Percentiles rank a stretch among this genome's conserved stretches.
These are phyloP conservation scores for Talaromyces stipitatus DNA, from an alignment of 495 filamentous ascomycete species.

Conservation along the genomic window DNA sequence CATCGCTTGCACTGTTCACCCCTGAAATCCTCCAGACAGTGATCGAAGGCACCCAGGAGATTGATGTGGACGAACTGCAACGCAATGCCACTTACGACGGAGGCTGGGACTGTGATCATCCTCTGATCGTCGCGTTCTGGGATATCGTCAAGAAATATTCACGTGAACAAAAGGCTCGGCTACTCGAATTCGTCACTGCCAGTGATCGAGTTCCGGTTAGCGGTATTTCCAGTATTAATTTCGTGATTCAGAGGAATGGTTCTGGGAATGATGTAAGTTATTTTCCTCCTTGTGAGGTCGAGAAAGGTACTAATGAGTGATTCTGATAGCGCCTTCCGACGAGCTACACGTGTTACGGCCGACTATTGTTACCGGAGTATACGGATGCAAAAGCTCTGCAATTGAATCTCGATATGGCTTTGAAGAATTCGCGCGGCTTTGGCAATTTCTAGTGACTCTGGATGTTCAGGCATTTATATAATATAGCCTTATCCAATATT, in stretches of 20 bases:
- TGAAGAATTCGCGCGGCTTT: slow-evolving; percentile 92
- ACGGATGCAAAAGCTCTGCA: slow-evolving; percentile 55
- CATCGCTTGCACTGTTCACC: slow-evolving; percentile 63
- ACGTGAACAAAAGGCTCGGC: slow-evolving; percentile 52
- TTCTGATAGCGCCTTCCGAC: slow-evolving; percentile 60
- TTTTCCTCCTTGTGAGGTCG: background rate
- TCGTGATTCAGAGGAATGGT: slow-evolving; percentile 75
- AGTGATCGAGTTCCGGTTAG: slow-evolving; percentile 84
- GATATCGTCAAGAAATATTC: slow-evolving; percentile 59
- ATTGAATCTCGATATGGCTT: slow-evolving; percentile 67
- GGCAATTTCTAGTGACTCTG: slow-evolving; percentile 36
- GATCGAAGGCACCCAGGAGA: slow-evolving; percentile 73
- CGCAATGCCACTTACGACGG: slow-evolving; percentile 64
- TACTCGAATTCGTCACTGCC: slow-evolving; percentile 93
- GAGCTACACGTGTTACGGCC: slow-evolving; percentile 83
- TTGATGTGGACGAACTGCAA: slow-evolving; percentile 66
- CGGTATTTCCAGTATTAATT: slow-evolving; percentile 70
- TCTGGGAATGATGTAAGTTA: slow-evolving; percentile 46
- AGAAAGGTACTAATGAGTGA: background rate
- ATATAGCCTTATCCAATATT: background rate
- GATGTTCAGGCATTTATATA: background rate
- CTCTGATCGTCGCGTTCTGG: slow-evolving; percentile 76
- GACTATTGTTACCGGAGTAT: slow-evolving; percentile 80
- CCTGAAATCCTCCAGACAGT: slow-evolving; percentile 63
- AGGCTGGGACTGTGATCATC: slow-evolving; percentile 62